A percentile compares a stretch with the other conserved stretches of the same genome.
phyloP scores from a whole-genome alignment of 202 grass and related monocot genomes.

The Alloteropsis angusta region DNA sequence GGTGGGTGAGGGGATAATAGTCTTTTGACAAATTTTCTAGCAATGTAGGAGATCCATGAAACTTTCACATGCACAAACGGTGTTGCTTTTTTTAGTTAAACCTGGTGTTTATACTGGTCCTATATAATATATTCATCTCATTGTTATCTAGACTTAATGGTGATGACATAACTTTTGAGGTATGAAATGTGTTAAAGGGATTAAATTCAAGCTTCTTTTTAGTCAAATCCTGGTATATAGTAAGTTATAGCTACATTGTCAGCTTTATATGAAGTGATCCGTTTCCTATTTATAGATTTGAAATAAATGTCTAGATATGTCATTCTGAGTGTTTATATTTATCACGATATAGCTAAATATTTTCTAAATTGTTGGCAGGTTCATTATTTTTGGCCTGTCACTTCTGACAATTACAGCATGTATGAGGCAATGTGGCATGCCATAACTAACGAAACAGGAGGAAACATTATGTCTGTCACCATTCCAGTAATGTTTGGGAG shows the following conservation, averaged over 20 bases:
- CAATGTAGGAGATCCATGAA: background rate
- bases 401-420: constrained; percentile 36
- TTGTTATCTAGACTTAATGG: background rate
- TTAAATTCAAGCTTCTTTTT: background rate
- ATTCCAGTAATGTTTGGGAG: constrained; percentile 98
- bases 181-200: background rate
- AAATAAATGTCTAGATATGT: too few relatives aligned
- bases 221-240: background rate
- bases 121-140: background rate
- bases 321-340: too few relatives aligned
- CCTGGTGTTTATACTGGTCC: too few relatives aligned
- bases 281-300: too few relatives aligned
- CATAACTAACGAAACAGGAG: constrained; percentile 39
- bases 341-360: background rate
- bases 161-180: background rate
- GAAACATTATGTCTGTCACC: constrained; percentile 29
- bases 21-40: background rate
- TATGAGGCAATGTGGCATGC: constrained; percentile 66
- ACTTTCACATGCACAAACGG: background rate
- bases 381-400: constrained; percentile 79
- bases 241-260: background rate
- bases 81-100: background rate
- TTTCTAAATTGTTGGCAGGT: constrained; percentile 34
- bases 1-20: background rate
- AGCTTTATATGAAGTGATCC: background rate